Conservation (phyloP, 306 rosid genomes). For the Cucumis hystrix region DNA sequence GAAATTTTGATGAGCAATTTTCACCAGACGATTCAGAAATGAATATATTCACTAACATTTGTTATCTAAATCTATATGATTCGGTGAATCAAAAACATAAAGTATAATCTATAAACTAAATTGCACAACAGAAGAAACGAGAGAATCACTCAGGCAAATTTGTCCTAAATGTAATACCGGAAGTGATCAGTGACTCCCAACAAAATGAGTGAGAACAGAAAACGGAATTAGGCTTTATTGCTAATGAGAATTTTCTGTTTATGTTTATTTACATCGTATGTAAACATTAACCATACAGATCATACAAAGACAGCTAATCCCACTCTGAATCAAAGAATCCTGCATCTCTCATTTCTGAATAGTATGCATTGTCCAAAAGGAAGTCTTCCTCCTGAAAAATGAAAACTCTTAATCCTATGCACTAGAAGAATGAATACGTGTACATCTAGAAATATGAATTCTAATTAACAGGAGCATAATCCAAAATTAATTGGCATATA, state of each 20-base stretch:
- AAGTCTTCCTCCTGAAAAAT: slow-evolving; percentile 56
- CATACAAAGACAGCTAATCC: slow-evolving; percentile 36
- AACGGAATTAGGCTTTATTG: neutral
- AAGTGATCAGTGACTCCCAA: neutral
- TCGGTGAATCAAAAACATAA: no score
- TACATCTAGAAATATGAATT: neutral
- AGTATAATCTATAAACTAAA: no score
- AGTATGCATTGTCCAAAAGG: slow-evolving; percentile 62
- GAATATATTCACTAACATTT: neutral
- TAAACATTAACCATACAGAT: neutral
- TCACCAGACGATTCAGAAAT: no score
- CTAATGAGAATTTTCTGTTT: neutral
- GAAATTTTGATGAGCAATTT: no score
- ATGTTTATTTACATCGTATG: slow-evolving; percentile 10
- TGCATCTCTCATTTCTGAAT: slow-evolving; percentile 80
- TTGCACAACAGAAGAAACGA: no score
- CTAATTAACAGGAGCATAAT: neutral
- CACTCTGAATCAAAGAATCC: slow-evolving; percentile 84
- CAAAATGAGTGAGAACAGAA: neutral
- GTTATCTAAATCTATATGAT: no score
- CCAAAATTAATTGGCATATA: no score
- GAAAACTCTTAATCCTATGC: neutral
- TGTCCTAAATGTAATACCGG: neutral
- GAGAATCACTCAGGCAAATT: neutral
- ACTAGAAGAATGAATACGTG: neutral